Conservation (phyloP, 345 rosid species). For the Salix koriyanagi region DNA sequence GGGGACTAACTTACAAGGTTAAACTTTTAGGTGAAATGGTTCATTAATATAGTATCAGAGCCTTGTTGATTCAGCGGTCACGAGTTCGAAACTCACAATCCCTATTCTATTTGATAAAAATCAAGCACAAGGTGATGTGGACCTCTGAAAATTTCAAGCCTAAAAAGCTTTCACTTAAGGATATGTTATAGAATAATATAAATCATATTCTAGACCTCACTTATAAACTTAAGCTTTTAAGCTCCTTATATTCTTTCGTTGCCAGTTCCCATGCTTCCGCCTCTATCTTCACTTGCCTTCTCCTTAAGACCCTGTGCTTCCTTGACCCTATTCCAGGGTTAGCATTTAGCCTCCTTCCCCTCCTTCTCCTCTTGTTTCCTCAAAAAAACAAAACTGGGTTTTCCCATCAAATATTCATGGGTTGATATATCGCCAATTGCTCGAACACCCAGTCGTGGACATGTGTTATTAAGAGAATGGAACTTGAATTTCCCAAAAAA, state of each 20-base stretch:
- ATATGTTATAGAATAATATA: no score
- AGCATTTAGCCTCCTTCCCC: conserved; percentile 14
- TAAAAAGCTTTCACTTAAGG: no score
- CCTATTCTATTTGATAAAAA: no score
- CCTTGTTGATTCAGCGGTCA: no score
- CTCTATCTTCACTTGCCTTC: conserved; percentile 86
- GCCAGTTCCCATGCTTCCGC: conserved; percentile 94
- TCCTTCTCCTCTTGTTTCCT: conserved; percentile 35
- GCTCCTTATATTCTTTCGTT: conserved; percentile 67
- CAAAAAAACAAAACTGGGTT: conserved; percentile 27
- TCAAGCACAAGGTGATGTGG: no score
- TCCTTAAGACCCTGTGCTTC: conserved; percentile 44
- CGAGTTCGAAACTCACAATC: no score
- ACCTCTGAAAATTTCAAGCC: no score
- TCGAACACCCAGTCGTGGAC: conserved; percentile 21
- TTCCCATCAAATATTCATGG: conserved; percentile 30
- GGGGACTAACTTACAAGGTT: no score
- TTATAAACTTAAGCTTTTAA: no score
- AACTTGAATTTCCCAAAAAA: conserved; percentile 19
- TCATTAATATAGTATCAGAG: no score
- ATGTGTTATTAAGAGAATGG: conserved; percentile 14
- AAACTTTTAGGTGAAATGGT: no score
- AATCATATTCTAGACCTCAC: no score
- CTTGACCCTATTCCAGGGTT: conserved; percentile 35
- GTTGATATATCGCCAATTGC: conserved; percentile 31